These are phyloP conservation scores for Ochetophila trinervis DNA, from an alignment of 306 rosid genomes.

Conservation along the genomic window DNA sequence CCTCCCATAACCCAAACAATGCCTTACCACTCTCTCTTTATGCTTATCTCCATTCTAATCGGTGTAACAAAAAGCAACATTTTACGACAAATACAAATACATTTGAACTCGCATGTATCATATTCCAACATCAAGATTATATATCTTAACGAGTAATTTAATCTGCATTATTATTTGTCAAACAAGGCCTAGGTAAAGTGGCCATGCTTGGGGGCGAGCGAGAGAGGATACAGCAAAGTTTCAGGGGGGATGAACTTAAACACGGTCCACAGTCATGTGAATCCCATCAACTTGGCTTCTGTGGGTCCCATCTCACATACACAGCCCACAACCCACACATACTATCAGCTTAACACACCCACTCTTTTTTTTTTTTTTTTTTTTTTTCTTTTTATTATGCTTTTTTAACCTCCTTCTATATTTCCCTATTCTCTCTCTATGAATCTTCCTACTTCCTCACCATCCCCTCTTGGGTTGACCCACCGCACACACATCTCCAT, in stretches of 20 bases:
- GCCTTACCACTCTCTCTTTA: background rate
- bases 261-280: constrained; percentile 86
- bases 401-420: background rate
- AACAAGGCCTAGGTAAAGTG: constrained; percentile 11
- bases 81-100: background rate
- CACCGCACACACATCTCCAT: constrained; percentile 52
- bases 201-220: constrained; percentile 34
- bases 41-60: constrained; percentile 34
- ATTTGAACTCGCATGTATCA: background rate
- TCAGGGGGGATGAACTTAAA: constrained; percentile 97
- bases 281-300: constrained; percentile 75
- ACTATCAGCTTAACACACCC: constrained; percentile 18
- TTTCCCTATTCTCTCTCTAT: constrained; percentile 30
- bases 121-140: background rate
- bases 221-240: constrained; percentile 38
- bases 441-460: constrained; percentile 71
- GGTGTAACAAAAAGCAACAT: constrained; percentile 16
- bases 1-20: background rate
- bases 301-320: constrained; percentile 61
- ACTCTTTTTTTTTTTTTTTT: background rate
- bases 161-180: no score
- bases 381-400: constrained; percentile 5
- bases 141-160: no score
- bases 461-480: constrained; percentile 52
- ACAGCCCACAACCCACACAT: constrained; percentile 60